Evolutionary conservation across 31 red algal species (phyloP).

Genomic region (Odonthalia washingtoniensis): DNA sequence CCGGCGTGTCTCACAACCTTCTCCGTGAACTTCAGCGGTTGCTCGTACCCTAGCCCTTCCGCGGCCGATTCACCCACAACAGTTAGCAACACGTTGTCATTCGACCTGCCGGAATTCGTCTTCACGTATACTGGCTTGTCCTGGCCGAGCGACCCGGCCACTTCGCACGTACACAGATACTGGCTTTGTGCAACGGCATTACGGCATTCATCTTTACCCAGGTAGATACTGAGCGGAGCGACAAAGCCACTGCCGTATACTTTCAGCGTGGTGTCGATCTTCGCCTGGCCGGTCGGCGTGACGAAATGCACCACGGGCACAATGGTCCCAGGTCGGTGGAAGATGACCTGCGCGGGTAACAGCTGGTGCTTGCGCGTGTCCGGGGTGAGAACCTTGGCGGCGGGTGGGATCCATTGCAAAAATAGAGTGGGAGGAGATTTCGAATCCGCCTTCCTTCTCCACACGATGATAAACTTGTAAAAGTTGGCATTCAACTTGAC

Average conservation of each 20-base stretch:
- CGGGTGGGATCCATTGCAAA: too few species aligned
- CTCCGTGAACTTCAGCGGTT: not conserved
- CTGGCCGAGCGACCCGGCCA: not conserved
- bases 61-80: not conserved
- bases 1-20: not conserved
- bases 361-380: too few species aligned
- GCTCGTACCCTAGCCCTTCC: not conserved
- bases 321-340: not conserved
- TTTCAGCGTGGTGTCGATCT: not conserved
- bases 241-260: not conserved
- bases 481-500: too few species aligned
- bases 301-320: not conserved
- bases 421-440: too few species aligned
- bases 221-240: not conserved
- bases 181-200: not conserved
- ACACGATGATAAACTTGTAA: too few species aligned
- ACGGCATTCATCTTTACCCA: not conserved
- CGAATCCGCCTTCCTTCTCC: too few species aligned
- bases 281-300: not conserved
- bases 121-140: not conserved
- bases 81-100: not conserved
- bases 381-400: too few species aligned
- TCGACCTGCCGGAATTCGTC: not conserved
- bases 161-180: not conserved
- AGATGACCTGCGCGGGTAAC: too few species aligned